Percentiles rank a stretch among this genome's conserved stretches.
Evolutionary conservation across 1,284 basidiomycete species (phyloP).

Genomic region (Termitomyces sp.): DNA sequence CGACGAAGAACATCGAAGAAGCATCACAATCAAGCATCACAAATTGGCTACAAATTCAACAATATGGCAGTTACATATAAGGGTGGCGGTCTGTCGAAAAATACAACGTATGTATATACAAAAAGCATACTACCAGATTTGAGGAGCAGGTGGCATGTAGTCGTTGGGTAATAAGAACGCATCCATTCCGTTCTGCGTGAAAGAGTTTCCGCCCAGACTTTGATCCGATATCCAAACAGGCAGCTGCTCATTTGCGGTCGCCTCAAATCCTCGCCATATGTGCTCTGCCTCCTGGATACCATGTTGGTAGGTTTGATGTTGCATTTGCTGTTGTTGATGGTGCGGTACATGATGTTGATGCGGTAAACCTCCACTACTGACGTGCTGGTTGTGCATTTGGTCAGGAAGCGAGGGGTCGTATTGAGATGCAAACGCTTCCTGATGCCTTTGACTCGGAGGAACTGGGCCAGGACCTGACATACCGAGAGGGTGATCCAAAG

Average conservation of each 20-base stretch:
- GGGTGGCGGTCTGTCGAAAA: neutral
- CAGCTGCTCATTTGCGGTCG: slow-evolving; percentile 64
- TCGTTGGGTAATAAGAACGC: slow-evolving; percentile 74
- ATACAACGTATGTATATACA: slow-evolving; percentile 5
- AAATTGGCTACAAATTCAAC: slow-evolving; percentile 7
- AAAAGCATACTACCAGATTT: slow-evolving; percentile 58
- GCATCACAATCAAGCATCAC: slow-evolving; percentile 5
- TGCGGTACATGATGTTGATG: slow-evolving; percentile 24
- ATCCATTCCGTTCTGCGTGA: slow-evolving; percentile 77
- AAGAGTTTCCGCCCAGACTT: slow-evolving; percentile 66
- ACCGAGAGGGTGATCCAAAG: slow-evolving; percentile 28
- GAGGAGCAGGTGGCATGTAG: slow-evolving; percentile 62
- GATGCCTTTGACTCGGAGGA: slow-evolving; percentile 26
- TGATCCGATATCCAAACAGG: slow-evolving; percentile 82
- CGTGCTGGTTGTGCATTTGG: slow-evolving; percentile 24
- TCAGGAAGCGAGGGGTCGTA: slow-evolving; percentile 36
- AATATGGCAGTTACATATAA: slow-evolving; percentile 17
- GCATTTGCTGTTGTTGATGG: slow-evolving; percentile 22
- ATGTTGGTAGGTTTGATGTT: slow-evolving; percentile 29
- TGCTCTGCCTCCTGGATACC: slow-evolving; percentile 53
- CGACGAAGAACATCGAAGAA: neutral
- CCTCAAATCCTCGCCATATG: slow-evolving; percentile 71
- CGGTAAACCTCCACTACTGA: slow-evolving; percentile 10
- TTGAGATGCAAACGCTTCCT: slow-evolving; percentile 41
- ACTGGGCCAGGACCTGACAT: slow-evolving; percentile 20